These are phyloP conservation scores for Komagataella kurtzmanii DNA, from an alignment of 805 yeast species.

Conservation along the genomic window DNA sequence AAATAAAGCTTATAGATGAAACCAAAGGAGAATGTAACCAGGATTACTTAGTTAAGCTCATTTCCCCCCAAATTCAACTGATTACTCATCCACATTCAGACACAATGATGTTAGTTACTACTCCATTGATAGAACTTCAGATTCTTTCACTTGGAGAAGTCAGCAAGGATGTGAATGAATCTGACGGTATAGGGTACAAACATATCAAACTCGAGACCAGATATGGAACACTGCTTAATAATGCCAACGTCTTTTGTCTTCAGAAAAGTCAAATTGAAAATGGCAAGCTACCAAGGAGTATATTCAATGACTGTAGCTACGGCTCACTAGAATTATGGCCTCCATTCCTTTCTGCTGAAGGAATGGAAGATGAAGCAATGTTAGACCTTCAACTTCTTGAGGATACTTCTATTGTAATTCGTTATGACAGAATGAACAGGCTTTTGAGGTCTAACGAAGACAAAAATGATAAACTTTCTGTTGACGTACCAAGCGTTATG, in stretches of 20 bases:
- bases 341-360: slow-evolving; percentile 74
- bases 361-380: slow-evolving; percentile 40
- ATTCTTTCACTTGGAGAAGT: slow-evolving; percentile 47
- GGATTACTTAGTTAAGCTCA: slow-evolving; percentile 51
- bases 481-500: slow-evolving; percentile 59
- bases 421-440: slow-evolving; percentile 40
- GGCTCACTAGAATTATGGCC: slow-evolving; percentile 70
- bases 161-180: slow-evolving; percentile 23
- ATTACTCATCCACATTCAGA: slow-evolving; percentile 36
- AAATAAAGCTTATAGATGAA: slow-evolving; percentile 10
- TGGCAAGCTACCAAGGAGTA: background rate
- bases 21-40: slow-evolving; percentile 16
- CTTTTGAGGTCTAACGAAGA: slow-evolving; percentile 15
- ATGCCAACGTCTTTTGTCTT: slow-evolving; percentile 64
- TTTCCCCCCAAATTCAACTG: slow-evolving; percentile 76
- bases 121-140: slow-evolving; percentile 59
- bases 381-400: slow-evolving; percentile 43
- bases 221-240: slow-evolving; percentile 50
- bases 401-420: slow-evolving; percentile 46
- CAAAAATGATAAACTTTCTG: slow-evolving; percentile 31
- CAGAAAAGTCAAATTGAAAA: slow-evolving; percentile 31
- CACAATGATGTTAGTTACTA: slow-evolving; percentile 53
- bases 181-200: slow-evolving; percentile 10
- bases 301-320: slow-evolving; percentile 27
- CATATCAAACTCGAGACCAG: slow-evolving; percentile 44